Evolutionary conservation across 345 rosid species (phyloP).

Genomic region (Aurinia saxatilis): DNA sequence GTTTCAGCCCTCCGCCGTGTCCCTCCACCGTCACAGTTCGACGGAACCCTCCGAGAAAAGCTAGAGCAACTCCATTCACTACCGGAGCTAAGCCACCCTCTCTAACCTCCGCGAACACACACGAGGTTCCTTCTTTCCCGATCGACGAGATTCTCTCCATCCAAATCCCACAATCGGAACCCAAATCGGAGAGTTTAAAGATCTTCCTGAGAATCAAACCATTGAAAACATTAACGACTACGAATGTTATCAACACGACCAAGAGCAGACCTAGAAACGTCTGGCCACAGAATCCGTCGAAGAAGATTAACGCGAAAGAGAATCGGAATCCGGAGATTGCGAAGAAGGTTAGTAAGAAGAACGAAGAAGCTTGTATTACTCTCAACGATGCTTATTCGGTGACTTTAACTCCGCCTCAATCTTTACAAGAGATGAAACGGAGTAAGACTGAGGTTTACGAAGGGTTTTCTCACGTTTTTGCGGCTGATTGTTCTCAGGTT

Average conservation of each 20-base stretch:
- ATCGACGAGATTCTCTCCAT: constrained; percentile 53
- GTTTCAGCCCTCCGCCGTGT: constrained; percentile 35
- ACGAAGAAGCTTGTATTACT: constrained; percentile 34
- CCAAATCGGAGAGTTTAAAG: constrained; percentile 41
- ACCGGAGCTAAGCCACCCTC: constrained; percentile 12
- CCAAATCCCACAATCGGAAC: constrained; percentile 14
- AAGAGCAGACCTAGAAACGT: constrained; percentile 41
- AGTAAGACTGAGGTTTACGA: constrained; percentile 67
- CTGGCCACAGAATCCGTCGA: constrained; percentile 57
- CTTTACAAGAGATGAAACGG: constrained; percentile 56
- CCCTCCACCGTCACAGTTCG: constrained; percentile 53
- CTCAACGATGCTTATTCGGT: constrained; percentile 53
- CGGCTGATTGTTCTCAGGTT: constrained; percentile 68
- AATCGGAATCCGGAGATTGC: constrained; percentile 22
- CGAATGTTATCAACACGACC: constrained; percentile 1
- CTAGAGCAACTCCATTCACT: constrained; percentile 51
- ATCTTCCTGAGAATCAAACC: constrained; percentile 70
- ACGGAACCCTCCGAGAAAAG: constrained; percentile 72
- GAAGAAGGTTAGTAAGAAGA: constrained; percentile 35
- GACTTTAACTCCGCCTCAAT: constrained; percentile 49
- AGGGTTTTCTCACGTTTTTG: constrained; percentile 82
- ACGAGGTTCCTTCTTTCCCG: constrained; percentile 49
- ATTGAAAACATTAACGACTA: not conserved
- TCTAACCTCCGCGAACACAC: constrained; percentile 15
- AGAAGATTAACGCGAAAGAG: constrained; percentile 27